Conservation (phyloP, 148 eudicot genomes). For the Polygonum aviculare region DNA sequence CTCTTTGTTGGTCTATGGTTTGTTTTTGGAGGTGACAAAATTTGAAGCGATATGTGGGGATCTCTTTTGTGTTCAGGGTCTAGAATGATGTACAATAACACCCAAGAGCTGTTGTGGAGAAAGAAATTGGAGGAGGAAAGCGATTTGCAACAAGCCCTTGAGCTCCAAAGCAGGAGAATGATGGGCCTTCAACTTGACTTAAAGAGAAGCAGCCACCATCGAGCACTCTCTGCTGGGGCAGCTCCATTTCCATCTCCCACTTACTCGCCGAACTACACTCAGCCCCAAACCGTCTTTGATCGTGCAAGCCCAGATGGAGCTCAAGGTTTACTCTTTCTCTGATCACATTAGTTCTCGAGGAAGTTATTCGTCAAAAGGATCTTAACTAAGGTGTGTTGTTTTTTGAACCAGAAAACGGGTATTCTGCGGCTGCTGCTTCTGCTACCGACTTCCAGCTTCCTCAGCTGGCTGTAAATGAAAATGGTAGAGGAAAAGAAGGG, state of each 20-base stretch:
- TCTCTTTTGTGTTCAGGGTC: slow-evolving; percentile 26
- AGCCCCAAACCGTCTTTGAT: background rate
- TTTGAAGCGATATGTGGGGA: background rate
- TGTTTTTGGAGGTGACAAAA: background rate
- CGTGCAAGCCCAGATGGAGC: slow-evolving; percentile 8
- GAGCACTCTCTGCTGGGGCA: slow-evolving; percentile 41
- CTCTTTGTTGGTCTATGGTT: too few relatives aligned
- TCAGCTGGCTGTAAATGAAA: background rate
- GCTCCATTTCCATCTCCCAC: slow-evolving; percentile 35
- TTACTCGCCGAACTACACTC: background rate
- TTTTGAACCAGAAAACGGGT: slow-evolving; percentile 47
- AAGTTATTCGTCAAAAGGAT: background rate
- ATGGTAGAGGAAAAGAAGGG: background rate
- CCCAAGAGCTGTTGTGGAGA: slow-evolving; percentile 62
- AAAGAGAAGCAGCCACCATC: slow-evolving; percentile 47
- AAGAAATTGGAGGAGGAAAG: slow-evolving; percentile 79
- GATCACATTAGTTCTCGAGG: slow-evolving; percentile 10
- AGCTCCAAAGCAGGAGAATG: slow-evolving; percentile 53
- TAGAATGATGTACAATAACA: slow-evolving; percentile 42
- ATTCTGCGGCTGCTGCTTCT: slow-evolving; percentile 19
- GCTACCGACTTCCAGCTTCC: slow-evolving; percentile 26
- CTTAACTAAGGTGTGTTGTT: slow-evolving; percentile 2
- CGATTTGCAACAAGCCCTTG: slow-evolving; percentile 70
- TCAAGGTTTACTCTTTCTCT: slow-evolving; percentile 28
- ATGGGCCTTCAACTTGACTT: slow-evolving; percentile 72